Percentiles rank a stretch among this genome's conserved stretches.
phyloP scores from a whole-genome alignment of 345 rosid species.

The Gossypium anomalum region DNA sequence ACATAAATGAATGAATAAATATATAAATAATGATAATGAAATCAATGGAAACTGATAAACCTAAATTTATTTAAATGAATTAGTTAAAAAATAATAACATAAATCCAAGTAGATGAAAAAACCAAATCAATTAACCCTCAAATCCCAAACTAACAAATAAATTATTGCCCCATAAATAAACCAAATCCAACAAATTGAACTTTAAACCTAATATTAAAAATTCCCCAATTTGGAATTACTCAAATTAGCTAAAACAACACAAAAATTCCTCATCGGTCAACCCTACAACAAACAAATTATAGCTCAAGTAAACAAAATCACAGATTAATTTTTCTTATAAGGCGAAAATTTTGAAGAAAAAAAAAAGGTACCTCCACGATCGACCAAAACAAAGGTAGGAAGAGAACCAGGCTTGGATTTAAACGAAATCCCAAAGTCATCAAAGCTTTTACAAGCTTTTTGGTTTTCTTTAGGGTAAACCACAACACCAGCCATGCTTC shows the following conservation, averaged over 20 bases:
- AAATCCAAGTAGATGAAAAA: background rate
- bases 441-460: constrained; percentile 70
- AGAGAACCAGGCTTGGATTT: constrained; percentile 75
- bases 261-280: background rate
- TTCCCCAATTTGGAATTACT: background rate
- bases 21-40: background rate
- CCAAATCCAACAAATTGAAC: background rate
- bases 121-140: constrained; percentile 7
- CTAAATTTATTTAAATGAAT: background rate
- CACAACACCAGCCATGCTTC: constrained; percentile 89
- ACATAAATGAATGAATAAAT: background rate
- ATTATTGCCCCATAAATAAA: background rate
- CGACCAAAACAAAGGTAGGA: constrained; percentile 73
- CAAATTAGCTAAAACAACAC: background rate
- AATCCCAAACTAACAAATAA: background rate
- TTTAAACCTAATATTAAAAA: background rate
- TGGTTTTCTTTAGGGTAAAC: constrained; percentile 63
- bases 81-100: background rate
- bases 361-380: constrained; percentile 76
- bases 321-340: no score
- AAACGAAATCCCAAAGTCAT: constrained; percentile 64
- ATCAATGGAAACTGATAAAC: background rate
- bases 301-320: background rate
- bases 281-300: background rate
- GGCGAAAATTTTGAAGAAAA: background rate